Base-by-base conservation (phyloP, 768 basidiomycete species). In the Suillus ampliporus region DNA sequence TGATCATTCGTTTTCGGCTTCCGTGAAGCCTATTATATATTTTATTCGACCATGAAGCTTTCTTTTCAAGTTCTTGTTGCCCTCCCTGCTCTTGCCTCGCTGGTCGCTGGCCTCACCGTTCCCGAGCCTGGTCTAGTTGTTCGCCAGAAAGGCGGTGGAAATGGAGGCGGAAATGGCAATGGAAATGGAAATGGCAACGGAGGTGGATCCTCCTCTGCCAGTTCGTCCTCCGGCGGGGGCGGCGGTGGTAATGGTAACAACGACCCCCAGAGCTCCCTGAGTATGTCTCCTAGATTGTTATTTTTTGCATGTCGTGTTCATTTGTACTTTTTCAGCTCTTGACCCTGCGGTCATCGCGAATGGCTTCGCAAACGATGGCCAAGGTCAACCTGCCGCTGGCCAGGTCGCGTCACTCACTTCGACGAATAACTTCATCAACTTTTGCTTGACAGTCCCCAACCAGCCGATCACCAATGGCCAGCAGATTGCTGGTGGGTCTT, bases 341-440 rank as follows among this genome's bases (percentile, higher is more conserved):
- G 81, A 86, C 71, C 83, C 83, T 61, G 65, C 63, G 31, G 82
- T 83, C 57, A 79, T 87, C 69, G 83, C 84, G 19, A 57, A 69
- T 44, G 82, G 82, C 50, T 84, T 87, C 61, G 79, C 80, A 35
- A 79, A 84, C 53, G 69, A 84, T 63, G 87, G 84, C 48, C 82
- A 82, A 65, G 71, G 77, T 57, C 74, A 77, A 41, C 79, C 79
- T 2, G 68, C 75, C 31, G 72, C 74, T 69, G 84, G 84, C 44
- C 84, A 86, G 71, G 82, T 82, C 60, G 74, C 83, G 4, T 86
- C 84, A 6, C 72, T 82, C 58, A 84, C 84, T 1, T 84, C 83
- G 15, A 77, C 73, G 21, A 87, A 89, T 77, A 89, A 89, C 77
- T 89, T 85, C 69, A 83, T 85, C 77, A 84, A 85, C 77, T 82